Conservation (phyloP, 345 rosid species). For the Pistacia atlantica region DNA sequence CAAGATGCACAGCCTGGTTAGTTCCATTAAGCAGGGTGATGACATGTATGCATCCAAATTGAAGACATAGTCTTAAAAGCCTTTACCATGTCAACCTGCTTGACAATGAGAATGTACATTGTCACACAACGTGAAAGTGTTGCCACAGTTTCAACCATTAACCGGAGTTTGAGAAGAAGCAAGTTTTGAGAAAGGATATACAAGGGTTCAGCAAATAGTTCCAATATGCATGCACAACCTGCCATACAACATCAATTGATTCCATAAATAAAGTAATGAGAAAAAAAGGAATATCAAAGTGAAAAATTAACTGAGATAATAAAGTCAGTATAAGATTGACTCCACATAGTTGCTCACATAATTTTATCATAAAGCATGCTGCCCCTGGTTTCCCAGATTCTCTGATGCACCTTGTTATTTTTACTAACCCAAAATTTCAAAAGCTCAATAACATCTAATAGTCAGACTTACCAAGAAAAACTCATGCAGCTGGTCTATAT, state of each 20-base stretch:
- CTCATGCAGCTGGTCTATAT: neutral
- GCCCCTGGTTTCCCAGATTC: neutral
- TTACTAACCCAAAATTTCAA: neutral
- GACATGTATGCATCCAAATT: slow-evolving; percentile 7
- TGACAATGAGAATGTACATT: slow-evolving; percentile 68
- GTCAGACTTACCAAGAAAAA: neutral
- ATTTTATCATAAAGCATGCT: neutral
- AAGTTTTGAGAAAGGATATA: slow-evolving; percentile 88
- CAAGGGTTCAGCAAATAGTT: slow-evolving; percentile 88
- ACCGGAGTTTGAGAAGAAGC: slow-evolving; percentile 66
- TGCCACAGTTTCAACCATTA: slow-evolving; percentile 80
- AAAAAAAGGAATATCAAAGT: neutral
- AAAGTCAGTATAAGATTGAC: neutral
- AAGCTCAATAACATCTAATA: neutral
- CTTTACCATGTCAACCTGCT: slow-evolving; percentile 63
- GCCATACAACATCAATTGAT: slow-evolving; percentile 27
- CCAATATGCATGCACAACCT: slow-evolving; percentile 87
- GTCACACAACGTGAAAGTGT: slow-evolving; percentile 76
- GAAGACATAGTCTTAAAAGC: slow-evolving; percentile 15
- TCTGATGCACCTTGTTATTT: neutral
- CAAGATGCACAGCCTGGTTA: neutral
- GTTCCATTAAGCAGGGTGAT: slow-evolving; percentile 6
- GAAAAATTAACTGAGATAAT: neutral
- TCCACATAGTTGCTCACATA: neutral
- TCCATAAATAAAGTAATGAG: slow-evolving; percentile 1